Conservation (phyloP, 106 monocot species). For the Apostasia ramifera region DNA sequence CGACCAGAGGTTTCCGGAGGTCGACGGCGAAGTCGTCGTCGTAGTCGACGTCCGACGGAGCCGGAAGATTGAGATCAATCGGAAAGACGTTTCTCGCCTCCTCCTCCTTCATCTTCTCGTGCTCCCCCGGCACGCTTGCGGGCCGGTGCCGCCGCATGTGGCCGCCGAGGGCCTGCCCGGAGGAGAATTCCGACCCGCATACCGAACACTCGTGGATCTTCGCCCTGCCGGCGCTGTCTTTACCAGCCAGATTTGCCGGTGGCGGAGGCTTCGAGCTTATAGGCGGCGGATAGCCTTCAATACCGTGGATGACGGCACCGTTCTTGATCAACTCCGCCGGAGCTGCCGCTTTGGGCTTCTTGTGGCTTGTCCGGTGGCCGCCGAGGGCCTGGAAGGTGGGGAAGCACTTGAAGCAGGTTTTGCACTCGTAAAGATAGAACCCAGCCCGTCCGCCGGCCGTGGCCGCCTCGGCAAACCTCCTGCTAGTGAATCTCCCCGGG, state of each 20-base stretch:
- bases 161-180: conserved; percentile 70
- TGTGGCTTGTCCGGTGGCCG: conserved; percentile 53
- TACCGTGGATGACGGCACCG: background rate
- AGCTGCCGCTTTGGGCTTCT: conserved; percentile 27
- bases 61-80: conserved; percentile 66
- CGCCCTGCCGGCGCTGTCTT: background rate
- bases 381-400: conserved; percentile 55
- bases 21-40: conserved; percentile 5
- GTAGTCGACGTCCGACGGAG: conserved; percentile 29
- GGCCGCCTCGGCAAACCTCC: conserved; percentile 23
- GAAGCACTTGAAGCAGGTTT: conserved; percentile 58
- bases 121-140: background rate
- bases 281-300: too few species aligned
- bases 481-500: conserved; percentile 22
- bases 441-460: conserved; percentile 24
- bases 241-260: background rate
- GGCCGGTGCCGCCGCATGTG: conserved; percentile 76
- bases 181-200: conserved; percentile 61
- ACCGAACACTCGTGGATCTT: conserved; percentile 69
- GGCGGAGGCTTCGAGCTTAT: background rate
- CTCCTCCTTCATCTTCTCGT: conserved; percentile 5
- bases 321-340: background rate
- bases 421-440: conserved; percentile 54
- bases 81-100: conserved; percentile 31
- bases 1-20: background rate